Evolutionary conservation across 177 flowering plant genomes (phyloP).

Genomic region (Telopea speciosissima): DNA sequence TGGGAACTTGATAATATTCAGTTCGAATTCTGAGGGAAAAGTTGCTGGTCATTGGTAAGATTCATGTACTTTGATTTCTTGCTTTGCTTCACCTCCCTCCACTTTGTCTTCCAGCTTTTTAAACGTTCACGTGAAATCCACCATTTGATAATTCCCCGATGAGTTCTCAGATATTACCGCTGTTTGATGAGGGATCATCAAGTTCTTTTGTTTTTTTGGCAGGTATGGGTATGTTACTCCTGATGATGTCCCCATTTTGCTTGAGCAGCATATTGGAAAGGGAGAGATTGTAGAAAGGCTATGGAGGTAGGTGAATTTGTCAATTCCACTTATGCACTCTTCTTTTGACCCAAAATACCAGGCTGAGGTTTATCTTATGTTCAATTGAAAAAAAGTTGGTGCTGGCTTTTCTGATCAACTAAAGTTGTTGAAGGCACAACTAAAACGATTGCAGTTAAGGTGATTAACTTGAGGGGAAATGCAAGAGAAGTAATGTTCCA

Average conservation of each 20-base stretch:
- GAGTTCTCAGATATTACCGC: not conserved
- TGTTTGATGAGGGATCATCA: not conserved
- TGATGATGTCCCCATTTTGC: slow-evolving; percentile 64
- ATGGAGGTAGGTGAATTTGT: slow-evolving; percentile 65
- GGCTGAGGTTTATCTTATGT: not conserved
- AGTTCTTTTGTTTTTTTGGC: slow-evolving; percentile 14
- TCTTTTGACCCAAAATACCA: not conserved
- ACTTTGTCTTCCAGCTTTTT: not conserved
- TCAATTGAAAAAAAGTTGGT: not conserved
- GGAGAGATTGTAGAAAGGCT: slow-evolving; percentile 68
- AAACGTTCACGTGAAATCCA: not conserved
- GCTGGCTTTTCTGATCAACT: not conserved
- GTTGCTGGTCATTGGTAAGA: slow-evolving; percentile 75
- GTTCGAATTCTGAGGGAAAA: slow-evolving; percentile 53
- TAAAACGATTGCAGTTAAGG: no score
- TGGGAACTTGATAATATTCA: slow-evolving; percentile 75
- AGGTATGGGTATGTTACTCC: slow-evolving; percentile 98
- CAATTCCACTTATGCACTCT: not conserved
- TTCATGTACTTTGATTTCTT: slow-evolving; percentile 1
- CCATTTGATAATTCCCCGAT: not conserved
- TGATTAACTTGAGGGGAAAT: not conserved
- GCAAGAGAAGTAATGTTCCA: not conserved
- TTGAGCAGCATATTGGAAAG: slow-evolving; percentile 75
- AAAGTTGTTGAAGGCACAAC: no score
- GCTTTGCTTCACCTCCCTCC: not conserved